Conservation (phyloP, 2,329 filamentous ascomycete genomes). For the Penicillium aurantiogriseum region DNA sequence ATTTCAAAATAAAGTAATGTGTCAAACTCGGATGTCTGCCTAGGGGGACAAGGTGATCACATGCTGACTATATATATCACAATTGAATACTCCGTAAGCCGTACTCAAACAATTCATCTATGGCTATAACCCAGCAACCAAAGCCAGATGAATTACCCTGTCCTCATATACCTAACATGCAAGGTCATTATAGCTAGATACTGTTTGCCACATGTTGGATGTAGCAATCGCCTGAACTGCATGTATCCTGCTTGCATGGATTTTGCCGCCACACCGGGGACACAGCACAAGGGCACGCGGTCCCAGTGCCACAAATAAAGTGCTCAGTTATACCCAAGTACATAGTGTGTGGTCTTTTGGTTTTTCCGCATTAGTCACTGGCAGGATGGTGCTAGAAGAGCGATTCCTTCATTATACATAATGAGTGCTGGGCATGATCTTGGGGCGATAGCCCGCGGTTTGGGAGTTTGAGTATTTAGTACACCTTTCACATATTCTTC, state of each 20-base stretch:
- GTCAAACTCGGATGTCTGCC: neutral
- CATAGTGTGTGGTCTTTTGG: neutral
- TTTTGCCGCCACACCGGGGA: neutral
- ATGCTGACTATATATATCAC: neutral
- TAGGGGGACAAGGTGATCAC: neutral
- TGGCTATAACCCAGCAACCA: neutral
- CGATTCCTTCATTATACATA: neutral
- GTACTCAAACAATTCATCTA: too few species aligned
- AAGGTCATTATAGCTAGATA: neutral
- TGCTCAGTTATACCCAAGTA: neutral
- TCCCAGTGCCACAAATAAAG: neutral
- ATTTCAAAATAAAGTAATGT: neutral
- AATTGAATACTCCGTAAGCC: neutral
- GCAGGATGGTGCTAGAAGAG: too few species aligned
- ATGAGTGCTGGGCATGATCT: neutral
- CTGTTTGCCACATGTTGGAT: slow-evolving; percentile 1
- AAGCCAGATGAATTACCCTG: neutral
- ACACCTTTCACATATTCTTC: neutral
- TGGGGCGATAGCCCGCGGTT: neutral
- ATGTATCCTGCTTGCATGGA: slow-evolving; percentile 3
- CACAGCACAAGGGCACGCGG: slow-evolving; percentile 1
- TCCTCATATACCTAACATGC: neutral
- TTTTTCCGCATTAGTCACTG: neutral
- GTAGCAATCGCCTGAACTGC: neutral
- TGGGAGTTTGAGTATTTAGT: neutral